Percentiles rank a stretch among this genome's conserved stretches.
phyloP scores from a whole-genome alignment of 2,329 filamentous ascomycete species.

The Zymoseptoria tritici region DNA sequence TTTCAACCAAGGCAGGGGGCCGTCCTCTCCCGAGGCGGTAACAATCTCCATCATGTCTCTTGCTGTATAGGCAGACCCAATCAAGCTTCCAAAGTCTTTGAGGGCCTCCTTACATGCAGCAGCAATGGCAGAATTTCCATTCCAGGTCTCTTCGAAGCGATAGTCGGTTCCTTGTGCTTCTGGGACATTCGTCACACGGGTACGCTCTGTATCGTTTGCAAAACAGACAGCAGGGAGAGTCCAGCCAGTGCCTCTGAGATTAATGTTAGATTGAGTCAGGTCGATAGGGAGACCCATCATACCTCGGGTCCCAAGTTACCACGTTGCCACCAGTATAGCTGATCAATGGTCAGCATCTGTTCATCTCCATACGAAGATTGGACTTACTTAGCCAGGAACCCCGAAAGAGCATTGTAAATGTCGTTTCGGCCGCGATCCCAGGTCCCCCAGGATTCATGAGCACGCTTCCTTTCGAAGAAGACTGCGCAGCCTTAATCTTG shows the following conservation, averaged over 20 bases:
- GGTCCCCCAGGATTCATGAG: conserved; percentile 29
- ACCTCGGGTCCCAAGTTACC: neutral
- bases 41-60: conserved; percentile 7
- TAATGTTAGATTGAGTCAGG: neutral
- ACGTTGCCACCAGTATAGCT: neutral
- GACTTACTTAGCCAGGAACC: neutral
- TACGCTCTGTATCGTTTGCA: neutral
- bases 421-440: conserved; percentile 3
- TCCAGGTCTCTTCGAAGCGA: neutral
- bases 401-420: neutral
- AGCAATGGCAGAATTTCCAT: neutral
- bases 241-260: neutral
- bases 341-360: neutral
- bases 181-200: neutral
- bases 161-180: neutral
- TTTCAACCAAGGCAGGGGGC: no score
- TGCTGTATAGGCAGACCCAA: conserved; percentile 2
- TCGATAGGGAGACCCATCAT: neutral
- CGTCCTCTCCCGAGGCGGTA: neutral
- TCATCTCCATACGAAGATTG: neutral
- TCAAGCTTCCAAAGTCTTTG: neutral
- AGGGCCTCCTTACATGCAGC: neutral
- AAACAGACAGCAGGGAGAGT: neutral
- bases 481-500: conserved; percentile 25
- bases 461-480: conserved; percentile 33